Percentiles rank a stretch among this genome's conserved stretches.
These are phyloP conservation scores for Kodamaea kaohsiungensis DNA, from an alignment of 805 yeast species.

Conservation along the genomic window DNA sequence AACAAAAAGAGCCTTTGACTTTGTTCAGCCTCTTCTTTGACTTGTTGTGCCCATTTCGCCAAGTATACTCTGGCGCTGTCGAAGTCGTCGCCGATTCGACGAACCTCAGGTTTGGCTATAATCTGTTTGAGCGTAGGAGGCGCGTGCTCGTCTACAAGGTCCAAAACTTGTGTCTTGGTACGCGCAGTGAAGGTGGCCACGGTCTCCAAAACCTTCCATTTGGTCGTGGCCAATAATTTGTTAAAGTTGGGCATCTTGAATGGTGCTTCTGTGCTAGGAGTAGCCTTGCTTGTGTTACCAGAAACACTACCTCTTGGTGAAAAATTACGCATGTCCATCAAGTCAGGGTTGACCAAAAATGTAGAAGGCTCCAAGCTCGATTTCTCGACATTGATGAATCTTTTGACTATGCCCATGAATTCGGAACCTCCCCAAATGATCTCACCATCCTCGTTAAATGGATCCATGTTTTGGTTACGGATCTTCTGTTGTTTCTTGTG, in stretches of 20 bases:
- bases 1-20: slow-evolving; percentile 53
- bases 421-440: slow-evolving; percentile 93
- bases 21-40: slow-evolving; percentile 83
- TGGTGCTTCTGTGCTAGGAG: slow-evolving; percentile 15
- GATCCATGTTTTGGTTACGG: slow-evolving; percentile 67
- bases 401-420: slow-evolving; percentile 56
- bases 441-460: slow-evolving; percentile 57
- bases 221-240: slow-evolving; percentile 61
- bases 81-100: slow-evolving; percentile 80
- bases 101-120: slow-evolving; percentile 77
- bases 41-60: slow-evolving; percentile 96
- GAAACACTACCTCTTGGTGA: slow-evolving; percentile 29
- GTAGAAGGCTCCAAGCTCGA: slow-evolving; percentile 74
- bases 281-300: neutral
- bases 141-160: slow-evolving; percentile 61
- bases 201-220: slow-evolving; percentile 84
- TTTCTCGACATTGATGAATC: slow-evolving; percentile 61
- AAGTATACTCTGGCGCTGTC: slow-evolving; percentile 89
- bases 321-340: slow-evolving; percentile 62
- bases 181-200: slow-evolving; percentile 72
- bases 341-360: slow-evolving; percentile 75
- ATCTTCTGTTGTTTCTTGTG: slow-evolving; percentile 62
- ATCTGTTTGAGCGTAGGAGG: slow-evolving; percentile 61
- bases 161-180: slow-evolving; percentile 55
- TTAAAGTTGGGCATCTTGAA: slow-evolving; percentile 39